A percentile compares a stretch with the other conserved stretches of the same genome.
These are phyloP conservation scores for Phialemoniopsis sp. DNA, from an alignment of 2,329 filamentous ascomycete species.

Conservation along the genomic window DNA sequence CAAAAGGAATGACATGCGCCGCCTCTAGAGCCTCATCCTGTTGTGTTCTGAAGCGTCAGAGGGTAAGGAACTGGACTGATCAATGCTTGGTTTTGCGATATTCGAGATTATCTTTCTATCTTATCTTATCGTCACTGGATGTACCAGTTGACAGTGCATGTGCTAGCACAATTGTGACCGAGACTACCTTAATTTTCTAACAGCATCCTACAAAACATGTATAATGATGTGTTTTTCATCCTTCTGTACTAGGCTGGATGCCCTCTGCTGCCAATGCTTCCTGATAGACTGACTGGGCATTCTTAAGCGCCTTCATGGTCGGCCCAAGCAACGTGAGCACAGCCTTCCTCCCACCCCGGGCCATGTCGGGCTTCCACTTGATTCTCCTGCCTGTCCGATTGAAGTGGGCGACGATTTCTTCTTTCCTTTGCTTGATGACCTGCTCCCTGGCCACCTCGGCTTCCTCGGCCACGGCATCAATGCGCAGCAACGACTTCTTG, in stretches of 20 bases:
- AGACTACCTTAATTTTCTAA: too few relatives aligned
- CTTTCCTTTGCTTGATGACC: constrained; percentile 63
- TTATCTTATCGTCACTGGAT: too few relatives aligned
- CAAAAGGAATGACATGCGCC: too few relatives aligned
- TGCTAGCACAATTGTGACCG: too few relatives aligned
- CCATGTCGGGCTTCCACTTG: constrained; percentile 61
- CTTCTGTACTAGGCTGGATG: constrained; percentile 11
- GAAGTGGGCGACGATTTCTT: constrained; percentile 66
- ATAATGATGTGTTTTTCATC: not conserved
- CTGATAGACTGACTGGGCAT: constrained; percentile 44
- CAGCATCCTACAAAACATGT: not conserved
- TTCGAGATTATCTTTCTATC: too few relatives aligned
- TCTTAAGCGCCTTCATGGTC: constrained; percentile 65
- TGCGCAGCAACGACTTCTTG: constrained; percentile 69
- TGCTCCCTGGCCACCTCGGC: constrained; percentile 71
- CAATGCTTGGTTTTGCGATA: too few relatives aligned
- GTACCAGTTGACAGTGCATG: too few relatives aligned
- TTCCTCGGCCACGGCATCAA: constrained; percentile 73
- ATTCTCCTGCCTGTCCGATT: constrained; percentile 71
- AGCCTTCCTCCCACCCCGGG: constrained; percentile 71
- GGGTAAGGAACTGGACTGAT: too few relatives aligned
- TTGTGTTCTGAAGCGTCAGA: too few relatives aligned
- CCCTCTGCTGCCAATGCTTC: constrained; percentile 14
- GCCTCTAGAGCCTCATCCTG: too few relatives aligned
- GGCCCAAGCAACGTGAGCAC: constrained; percentile 75